phyloP scores from a whole-genome alignment of 164 flowering plant genomes.

The Saururus chinensis region DNA sequence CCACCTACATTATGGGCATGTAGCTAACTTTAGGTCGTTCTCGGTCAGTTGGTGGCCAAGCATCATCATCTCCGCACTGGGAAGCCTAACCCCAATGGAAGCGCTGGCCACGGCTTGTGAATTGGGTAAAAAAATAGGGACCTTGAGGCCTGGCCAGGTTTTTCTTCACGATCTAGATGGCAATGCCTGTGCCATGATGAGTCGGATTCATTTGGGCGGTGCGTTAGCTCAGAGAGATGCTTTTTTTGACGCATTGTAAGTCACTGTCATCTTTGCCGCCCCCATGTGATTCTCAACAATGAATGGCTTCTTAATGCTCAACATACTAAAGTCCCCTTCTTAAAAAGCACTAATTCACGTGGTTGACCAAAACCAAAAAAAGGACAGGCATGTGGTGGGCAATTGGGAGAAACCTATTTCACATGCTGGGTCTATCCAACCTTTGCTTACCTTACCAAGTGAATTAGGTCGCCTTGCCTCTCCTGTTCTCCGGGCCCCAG shows the following conservation, averaged over 20 bases:
- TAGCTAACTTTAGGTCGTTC: too few relatives aligned
- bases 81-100: too few relatives aligned
- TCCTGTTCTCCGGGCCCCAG: too few relatives aligned
- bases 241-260: background rate
- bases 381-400: background rate
- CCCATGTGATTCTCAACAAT: background rate
- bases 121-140: too few relatives aligned
- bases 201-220: background rate
- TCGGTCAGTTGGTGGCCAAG: too few relatives aligned
- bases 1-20: too few relatives aligned
- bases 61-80: too few relatives aligned
- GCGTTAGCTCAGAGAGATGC: background rate
- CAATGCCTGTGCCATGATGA: background rate
- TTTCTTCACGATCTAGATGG: too few relatives aligned
- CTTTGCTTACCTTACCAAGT: too few relatives aligned
- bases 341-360: background rate
- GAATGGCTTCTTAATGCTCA: background rate
- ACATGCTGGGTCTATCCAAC: background rate
- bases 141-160: too few relatives aligned
- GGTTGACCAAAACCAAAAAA: background rate
- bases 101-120: too few relatives aligned
- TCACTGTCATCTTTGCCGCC: slow-evolving; percentile 1
- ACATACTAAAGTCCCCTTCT: background rate
- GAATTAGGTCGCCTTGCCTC: too few relatives aligned
- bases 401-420: background rate